A percentile compares a stretch with the other conserved stretches of the same genome.
Evolutionary conservation across 371 early-diverging fungal species (phyloP).

Genomic region (Mucor mucedo): DNA sequence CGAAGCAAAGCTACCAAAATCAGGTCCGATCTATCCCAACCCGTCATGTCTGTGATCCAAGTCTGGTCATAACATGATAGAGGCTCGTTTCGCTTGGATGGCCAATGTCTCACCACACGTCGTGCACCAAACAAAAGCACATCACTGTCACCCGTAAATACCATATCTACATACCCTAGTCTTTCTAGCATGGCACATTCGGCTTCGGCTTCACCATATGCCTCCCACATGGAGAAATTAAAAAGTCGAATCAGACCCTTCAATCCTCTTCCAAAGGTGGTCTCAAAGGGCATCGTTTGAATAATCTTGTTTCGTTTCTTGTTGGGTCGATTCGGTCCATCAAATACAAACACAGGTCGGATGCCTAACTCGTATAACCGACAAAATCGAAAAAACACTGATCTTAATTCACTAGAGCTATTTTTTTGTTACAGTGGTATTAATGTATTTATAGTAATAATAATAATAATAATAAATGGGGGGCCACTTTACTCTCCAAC

Average conservation of each 20-base stretch:
- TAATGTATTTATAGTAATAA: too few species aligned
- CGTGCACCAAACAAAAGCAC: constrained; percentile 45
- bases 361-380: constrained; percentile 43
- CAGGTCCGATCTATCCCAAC: constrained; percentile 43
- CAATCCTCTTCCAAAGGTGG: constrained; percentile 12
- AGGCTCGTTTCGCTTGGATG: constrained; percentile 13
- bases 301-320: constrained; percentile 38
- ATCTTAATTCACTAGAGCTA: constrained; percentile 31
- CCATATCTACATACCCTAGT: constrained; percentile 38
- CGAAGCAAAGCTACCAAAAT: constrained; percentile 45
- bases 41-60: constrained; percentile 29
- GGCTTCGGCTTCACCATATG: constrained; percentile 52
- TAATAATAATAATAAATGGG: too few species aligned
- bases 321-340: constrained; percentile 36
- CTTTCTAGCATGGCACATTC: constrained; percentile 48
- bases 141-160: constrained; percentile 48
- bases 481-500: constrained; percentile 29
- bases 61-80: constrained; percentile 31
- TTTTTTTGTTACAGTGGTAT: not conserved
- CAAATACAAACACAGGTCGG: constrained; percentile 50
- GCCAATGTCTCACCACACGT: constrained; percentile 44
- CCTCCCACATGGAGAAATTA: constrained; percentile 38
- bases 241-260: constrained; percentile 30
- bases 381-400: constrained; percentile 40
- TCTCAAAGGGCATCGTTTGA: constrained; percentile 19